Evolutionary conservation across 495 filamentous ascomycete genomes (phyloP).

Genomic region (Penicillium diatomitis): DNA sequence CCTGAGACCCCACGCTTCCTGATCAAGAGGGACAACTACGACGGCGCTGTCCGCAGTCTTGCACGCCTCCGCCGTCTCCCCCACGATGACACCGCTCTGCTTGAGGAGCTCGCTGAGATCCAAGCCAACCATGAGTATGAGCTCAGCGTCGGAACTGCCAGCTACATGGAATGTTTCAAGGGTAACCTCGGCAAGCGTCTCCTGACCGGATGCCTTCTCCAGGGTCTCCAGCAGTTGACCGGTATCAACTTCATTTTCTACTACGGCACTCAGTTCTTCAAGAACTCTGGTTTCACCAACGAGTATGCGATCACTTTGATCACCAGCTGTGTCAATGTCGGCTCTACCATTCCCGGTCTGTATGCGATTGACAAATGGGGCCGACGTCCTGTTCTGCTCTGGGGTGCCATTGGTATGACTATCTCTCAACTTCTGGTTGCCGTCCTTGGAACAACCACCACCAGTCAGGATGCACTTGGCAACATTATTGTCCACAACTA

Average conservation of each 20-base stretch:
- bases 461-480: background rate
- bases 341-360: slow-evolving; percentile 55
- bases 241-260: slow-evolving; percentile 69
- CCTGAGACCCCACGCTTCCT: slow-evolving; percentile 73
- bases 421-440: slow-evolving; percentile 55
- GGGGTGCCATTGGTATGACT: slow-evolving; percentile 60
- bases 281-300: slow-evolving; percentile 47
- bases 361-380: slow-evolving; percentile 60
- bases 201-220: slow-evolving; percentile 61
- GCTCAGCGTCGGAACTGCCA: slow-evolving; percentile 40
- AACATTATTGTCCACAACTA: background rate
- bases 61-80: slow-evolving; percentile 54
- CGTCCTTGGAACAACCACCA: slow-evolving; percentile 47
- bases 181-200: slow-evolving; percentile 48
- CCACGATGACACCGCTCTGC: slow-evolving; percentile 48
- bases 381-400: slow-evolving; percentile 55
- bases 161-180: slow-evolving; percentile 7
- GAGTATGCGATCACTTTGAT: slow-evolving; percentile 54
- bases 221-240: slow-evolving; percentile 65
- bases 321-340: slow-evolving; percentile 56
- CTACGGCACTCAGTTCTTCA: slow-evolving; percentile 63
- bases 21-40: slow-evolving; percentile 57
- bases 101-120: slow-evolving; percentile 62
- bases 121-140: slow-evolving; percentile 68
- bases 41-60: slow-evolving; percentile 54